Evolutionary conservation across 192 early-diverging fungal genomes (phyloP), one percentile per base, ranked within the genome.

Genomic region (Lobosporangium transversale): DNA sequence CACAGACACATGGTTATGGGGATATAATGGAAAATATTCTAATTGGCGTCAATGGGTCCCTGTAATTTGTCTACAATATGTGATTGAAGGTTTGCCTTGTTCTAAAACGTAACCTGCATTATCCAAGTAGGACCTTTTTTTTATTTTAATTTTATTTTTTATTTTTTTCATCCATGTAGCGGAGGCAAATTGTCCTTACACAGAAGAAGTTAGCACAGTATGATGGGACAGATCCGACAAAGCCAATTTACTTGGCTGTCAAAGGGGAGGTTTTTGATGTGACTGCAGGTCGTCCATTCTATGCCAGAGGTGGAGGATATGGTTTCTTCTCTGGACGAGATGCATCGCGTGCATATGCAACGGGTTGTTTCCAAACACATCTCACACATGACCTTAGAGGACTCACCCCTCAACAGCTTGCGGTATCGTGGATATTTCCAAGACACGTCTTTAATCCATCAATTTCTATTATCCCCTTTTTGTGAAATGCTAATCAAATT

Each of bases 191-290:
- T 8, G 80, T 89, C 5, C 89, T 98, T 48, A 92, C 94, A 32
- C 83, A 88, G 27, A 80, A 73, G n/a, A 90, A 99, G 68, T 80
- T 99, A 15, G 81, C 85, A 10, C 68, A 78, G 62, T 96, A 94
- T 69, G 95, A 99, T 68, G 98, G 98, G 15, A 83, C 84, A 35
- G 90, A 95, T 75, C 89, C 88, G 0, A 83, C 78, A 40, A 81
- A 91, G 60, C 96, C 94, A 0, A 89, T 98, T 37, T 97, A 98
- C 62, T 67, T 99, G 50, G 95, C 96, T 1, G 87, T 98, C 49
- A 89, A 90, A 88, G 97, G 98, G 20, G 90, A 94, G 37, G 93
- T 99, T 3, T 99, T 94, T 84, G 98, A 99, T 63, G 98, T 99
- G 9, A 86, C 92, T 7, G 78, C 67, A 0, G 93, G 95, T 20